A percentile compares a stretch with the other conserved stretches of the same genome.
These are phyloP conservation scores for Bothriochloa decipiens DNA, from an alignment of 176 grass and related monocot genomes.

Conservation along the genomic window DNA sequence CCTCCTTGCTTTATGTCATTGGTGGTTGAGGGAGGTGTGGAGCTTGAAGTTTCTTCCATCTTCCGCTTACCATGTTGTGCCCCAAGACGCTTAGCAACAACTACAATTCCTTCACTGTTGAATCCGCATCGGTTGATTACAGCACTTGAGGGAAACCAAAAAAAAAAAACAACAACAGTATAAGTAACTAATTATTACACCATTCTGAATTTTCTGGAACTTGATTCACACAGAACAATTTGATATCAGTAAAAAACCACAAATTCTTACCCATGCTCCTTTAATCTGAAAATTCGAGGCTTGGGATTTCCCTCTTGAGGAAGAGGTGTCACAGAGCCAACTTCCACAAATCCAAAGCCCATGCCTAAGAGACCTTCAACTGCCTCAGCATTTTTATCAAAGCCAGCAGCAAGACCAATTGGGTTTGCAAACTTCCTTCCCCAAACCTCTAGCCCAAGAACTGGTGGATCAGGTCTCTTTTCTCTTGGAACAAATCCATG, in stretches of 20 bases:
- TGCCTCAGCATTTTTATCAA: constrained; percentile 97
- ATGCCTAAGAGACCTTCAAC: constrained; percentile 85
- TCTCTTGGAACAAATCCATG: constrained; percentile 86
- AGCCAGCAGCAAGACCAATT: constrained; percentile 91
- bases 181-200: neutral
- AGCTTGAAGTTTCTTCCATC: constrained; percentile 87
- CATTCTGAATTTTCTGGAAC: constrained; percentile 17
- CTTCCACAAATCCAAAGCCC: constrained; percentile 98
- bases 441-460: constrained; percentile 85
- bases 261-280: constrained; percentile 70
- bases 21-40: constrained; percentile 34
- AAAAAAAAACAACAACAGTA: constrained; percentile 33
- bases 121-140: constrained; percentile 93
- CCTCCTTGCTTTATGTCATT: constrained; percentile 80
- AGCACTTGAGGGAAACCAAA: constrained; percentile 56
- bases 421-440: constrained; percentile 89
- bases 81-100: constrained; percentile 93
- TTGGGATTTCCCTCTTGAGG: constrained; percentile 97
- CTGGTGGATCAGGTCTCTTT: constrained; percentile 84
- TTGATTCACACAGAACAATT: constrained; percentile 5
- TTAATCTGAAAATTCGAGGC: constrained; percentile 87
- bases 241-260: neutral
- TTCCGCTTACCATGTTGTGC: constrained; percentile 98
- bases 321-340: constrained; percentile 93
- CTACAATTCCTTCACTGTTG: constrained; percentile 93